Evolutionary conservation across 257 asterid species (phyloP).

Genomic region (Oldenlandia corymbosa): DNA sequence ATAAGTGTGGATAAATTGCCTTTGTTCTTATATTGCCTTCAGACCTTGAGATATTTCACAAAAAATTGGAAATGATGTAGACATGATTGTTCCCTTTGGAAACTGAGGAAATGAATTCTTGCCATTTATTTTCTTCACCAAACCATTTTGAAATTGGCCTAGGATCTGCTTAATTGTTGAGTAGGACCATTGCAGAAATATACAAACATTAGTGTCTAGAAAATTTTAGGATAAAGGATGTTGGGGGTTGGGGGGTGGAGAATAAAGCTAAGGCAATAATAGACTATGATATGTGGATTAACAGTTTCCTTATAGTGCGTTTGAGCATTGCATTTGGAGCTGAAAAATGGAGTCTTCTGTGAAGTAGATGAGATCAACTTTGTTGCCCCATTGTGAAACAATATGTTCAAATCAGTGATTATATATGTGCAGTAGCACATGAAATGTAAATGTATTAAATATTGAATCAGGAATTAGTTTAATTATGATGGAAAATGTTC

Average conservation of each 20-base stretch:
- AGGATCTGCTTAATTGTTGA: too few species aligned
- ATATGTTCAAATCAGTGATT: background rate
- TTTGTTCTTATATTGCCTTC: background rate
- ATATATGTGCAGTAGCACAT: background rate
- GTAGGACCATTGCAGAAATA: too few species aligned
- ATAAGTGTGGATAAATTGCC: background rate
- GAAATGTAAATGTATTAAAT: background rate
- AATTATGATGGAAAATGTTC: too few species aligned
- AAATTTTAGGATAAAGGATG: background rate
- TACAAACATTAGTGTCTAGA: background rate
- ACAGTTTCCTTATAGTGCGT: background rate
- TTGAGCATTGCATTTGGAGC: background rate
- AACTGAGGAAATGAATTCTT: background rate
- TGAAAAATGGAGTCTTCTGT: background rate
- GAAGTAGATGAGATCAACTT: background rate
- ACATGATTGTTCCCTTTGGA: background rate
- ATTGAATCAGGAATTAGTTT: too few species aligned
- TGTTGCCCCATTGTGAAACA: background rate
- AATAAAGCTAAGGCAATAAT: background rate
- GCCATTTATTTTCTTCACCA: too few species aligned
- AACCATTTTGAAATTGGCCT: too few species aligned
- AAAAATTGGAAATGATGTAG: background rate
- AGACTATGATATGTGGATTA: background rate
- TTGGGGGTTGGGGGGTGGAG: background rate
- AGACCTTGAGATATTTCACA: background rate